Percentiles rank a stretch among this genome's conserved stretches.
These are phyloP conservation scores for Fusarium buharicum DNA, from an alignment of 2,329 filamentous ascomycete species.

Conservation along the genomic window DNA sequence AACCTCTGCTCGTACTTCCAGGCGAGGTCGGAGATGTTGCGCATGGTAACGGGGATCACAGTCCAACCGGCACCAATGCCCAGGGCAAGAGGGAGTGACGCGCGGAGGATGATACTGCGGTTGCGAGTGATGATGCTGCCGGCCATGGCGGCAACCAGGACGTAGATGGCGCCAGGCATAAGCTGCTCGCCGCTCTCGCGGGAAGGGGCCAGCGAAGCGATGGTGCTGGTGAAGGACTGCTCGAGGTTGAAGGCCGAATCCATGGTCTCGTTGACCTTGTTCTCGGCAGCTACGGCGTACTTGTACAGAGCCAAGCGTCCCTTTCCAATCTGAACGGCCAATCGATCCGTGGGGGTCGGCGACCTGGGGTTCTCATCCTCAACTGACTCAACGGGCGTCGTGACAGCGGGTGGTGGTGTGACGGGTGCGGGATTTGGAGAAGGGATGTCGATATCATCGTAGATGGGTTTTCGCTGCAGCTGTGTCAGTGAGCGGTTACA, in stretches of 20 bases:
- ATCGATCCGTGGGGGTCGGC: slow-evolving; percentile 88
- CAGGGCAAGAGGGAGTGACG: slow-evolving; percentile 78
- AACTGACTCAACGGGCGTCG: slow-evolving; percentile 47
- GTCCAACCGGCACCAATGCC: slow-evolving; percentile 86
- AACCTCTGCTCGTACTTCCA: slow-evolving; percentile 95
- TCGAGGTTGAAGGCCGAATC: slow-evolving; percentile 86
- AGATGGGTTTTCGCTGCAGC: slow-evolving; percentile 75
- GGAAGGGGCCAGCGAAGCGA: slow-evolving; percentile 87
- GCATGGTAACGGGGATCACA: slow-evolving; percentile 88
- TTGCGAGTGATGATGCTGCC: slow-evolving; percentile 91
- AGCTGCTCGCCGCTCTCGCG: slow-evolving; percentile 88
- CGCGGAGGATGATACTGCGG: slow-evolving; percentile 84
- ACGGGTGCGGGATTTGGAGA: slow-evolving; percentile 49
- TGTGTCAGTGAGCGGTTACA: slow-evolving; percentile 12
- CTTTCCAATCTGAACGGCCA: slow-evolving; percentile 83
- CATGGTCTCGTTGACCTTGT: slow-evolving; percentile 83
- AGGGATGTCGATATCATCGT: slow-evolving; percentile 73
- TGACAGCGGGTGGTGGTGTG: slow-evolving; percentile 46
- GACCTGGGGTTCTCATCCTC: slow-evolving; percentile 52
- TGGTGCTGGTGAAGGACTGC: slow-evolving; percentile 86
- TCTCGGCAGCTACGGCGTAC: slow-evolving; percentile 79
- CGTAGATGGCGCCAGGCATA: slow-evolving; percentile 90
- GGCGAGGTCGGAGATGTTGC: slow-evolving; percentile 84
- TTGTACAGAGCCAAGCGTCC: slow-evolving; percentile 83
- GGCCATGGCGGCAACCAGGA: slow-evolving; percentile 93